A percentile compares a stretch with the other conserved stretches of the same genome.
These are phyloP conservation scores for Agarophyton chilense DNA, from an alignment of 23 red algal genomes.

Conservation along the genomic window DNA sequence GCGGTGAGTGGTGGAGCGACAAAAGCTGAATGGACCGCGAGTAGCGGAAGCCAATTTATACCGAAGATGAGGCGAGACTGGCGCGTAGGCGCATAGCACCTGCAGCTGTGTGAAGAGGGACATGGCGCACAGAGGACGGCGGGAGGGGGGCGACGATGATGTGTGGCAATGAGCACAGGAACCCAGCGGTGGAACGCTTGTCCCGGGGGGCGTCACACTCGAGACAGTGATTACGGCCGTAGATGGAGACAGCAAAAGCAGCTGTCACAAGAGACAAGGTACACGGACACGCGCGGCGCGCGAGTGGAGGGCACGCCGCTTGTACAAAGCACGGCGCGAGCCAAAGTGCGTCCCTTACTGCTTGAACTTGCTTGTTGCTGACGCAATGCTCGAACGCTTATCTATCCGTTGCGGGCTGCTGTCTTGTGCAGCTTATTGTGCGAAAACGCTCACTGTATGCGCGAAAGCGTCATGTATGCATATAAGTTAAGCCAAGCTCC, in stretches of 20 bases:
- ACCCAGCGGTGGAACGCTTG: conserved; percentile 4
- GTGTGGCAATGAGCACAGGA: background rate
- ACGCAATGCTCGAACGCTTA: no score
- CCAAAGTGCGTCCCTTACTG: background rate
- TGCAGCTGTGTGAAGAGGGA: background rate
- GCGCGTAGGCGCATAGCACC: background rate
- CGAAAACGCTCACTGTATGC: no score
- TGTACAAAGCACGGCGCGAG: background rate
- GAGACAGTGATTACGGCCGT: background rate
- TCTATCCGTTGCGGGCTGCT: no score
- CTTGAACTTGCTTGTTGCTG: no score
- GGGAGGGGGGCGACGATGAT: background rate
- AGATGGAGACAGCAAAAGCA: background rate
- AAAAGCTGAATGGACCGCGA: background rate
- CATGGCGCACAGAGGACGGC: background rate
- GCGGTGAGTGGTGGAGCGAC: background rate
- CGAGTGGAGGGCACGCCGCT: background rate
- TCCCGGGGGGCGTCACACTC: background rate
- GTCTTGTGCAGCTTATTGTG: no score
- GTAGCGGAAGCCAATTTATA: no score
- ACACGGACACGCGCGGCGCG: background rate
- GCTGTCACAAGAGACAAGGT: no score
- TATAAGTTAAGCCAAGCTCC: no score
- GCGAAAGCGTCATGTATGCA: no score
- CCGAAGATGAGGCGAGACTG: background rate